Percentiles rank a stretch among this genome's conserved stretches.
Conservation (phyloP, 2,329 filamentous ascomycete species). For the Phaeophleospora eucalypticola region DNA sequence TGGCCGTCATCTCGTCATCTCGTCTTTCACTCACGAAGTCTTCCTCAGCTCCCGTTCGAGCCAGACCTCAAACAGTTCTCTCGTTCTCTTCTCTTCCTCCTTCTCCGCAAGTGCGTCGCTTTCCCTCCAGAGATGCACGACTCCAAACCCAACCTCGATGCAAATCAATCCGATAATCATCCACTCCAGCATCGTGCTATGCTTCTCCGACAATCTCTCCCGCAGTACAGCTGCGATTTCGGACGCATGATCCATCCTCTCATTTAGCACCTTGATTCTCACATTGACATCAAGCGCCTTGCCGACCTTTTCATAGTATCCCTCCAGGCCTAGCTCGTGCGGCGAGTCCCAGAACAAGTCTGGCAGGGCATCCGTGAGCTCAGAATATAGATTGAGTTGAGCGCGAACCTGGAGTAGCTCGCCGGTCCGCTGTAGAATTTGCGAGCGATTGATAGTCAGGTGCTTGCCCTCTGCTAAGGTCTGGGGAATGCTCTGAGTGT, state of each 20-base stretch:
- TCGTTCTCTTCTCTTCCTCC: conserved; percentile 40
- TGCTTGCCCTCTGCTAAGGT: conserved; percentile 66
- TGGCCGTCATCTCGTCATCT: too few relatives aligned
- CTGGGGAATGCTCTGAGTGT: conserved; percentile 75
- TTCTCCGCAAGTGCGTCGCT: conserved; percentile 41
- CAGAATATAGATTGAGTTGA: conserved; percentile 93
- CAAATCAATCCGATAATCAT: conserved; percentile 93
- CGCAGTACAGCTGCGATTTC: conserved; percentile 88
- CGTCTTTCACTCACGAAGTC: too few relatives aligned
- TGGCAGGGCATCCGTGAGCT: conserved; percentile 88
- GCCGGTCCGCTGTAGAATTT: conserved; percentile 89
- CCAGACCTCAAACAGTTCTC: conserved; percentile 38
- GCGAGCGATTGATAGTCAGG: conserved; percentile 63
- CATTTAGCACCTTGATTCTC: conserved; percentile 84
- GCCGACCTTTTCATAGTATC: conserved; percentile 92
- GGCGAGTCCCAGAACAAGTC: conserved; percentile 95
- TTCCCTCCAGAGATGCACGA: conserved; percentile 68
- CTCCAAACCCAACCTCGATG: conserved; percentile 85
- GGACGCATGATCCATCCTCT: conserved; percentile 96
- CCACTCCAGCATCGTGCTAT: conserved; percentile 84
- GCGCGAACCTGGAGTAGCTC: conserved; percentile 85
- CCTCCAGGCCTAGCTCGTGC: conserved; percentile 84
- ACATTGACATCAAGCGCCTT: conserved; percentile 86
- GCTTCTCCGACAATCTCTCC: conserved; percentile 84
- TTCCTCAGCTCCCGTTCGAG: conserved; percentile 29